Evolutionary conservation across 306 rosid species (phyloP).

Genomic region (Cyamopsis tetragonoloba): DNA sequence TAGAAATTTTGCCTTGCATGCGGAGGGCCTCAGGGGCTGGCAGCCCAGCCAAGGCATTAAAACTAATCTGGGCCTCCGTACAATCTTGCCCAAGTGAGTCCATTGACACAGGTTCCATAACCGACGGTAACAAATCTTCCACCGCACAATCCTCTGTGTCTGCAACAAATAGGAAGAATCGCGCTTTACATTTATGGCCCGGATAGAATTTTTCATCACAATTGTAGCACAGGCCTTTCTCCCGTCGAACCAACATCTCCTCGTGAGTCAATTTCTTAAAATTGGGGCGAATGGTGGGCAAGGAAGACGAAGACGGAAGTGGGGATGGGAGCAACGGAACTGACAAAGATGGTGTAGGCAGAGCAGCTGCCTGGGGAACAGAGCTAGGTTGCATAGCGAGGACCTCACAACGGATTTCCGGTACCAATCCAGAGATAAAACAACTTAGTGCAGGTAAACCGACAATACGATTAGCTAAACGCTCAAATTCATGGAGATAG

Average conservation of each 20-base stretch:
- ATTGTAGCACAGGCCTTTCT: too few relatives aligned
- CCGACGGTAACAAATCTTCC: background rate
- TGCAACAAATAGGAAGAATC: background rate
- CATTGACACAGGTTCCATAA: background rate
- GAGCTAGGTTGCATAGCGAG: background rate
- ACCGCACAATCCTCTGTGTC: background rate
- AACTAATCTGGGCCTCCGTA: background rate
- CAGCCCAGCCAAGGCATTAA: background rate
- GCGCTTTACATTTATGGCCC: background rate
- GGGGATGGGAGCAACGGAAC: background rate
- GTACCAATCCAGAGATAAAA: background rate
- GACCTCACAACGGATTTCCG: background rate
- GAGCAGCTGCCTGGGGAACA: background rate
- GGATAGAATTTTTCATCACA: background rate
- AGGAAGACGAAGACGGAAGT: background rate
- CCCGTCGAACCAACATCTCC: background rate
- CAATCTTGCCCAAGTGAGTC: background rate
- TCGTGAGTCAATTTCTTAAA: background rate
- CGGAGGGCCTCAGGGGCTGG: too few relatives aligned
- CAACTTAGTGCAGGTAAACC: background rate
- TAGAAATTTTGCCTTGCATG: too few relatives aligned
- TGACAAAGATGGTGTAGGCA: background rate
- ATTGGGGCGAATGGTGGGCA: background rate
- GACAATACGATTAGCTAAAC: background rate
- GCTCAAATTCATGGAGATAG: background rate